Evolutionary conservation across 106 monocot genomes (phyloP).

Genomic region (Ottelia alismoides): DNA sequence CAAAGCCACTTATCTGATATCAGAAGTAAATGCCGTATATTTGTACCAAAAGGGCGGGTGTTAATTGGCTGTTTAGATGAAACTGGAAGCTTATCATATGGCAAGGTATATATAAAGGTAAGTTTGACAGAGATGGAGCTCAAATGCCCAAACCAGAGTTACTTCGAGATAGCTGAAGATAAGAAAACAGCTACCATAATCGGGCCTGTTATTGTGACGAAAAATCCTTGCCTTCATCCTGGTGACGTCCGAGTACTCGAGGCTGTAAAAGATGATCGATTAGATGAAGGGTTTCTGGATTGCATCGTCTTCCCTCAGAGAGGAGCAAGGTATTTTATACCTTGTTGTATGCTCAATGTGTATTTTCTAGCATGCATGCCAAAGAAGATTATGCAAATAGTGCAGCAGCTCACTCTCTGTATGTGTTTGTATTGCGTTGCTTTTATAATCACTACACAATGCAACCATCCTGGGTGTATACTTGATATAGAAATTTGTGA

Average conservation of each 20-base stretch:
- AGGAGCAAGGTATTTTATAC: conserved; percentile 53
- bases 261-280: conserved; percentile 43
- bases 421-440: no score
- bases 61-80: conserved; percentile 90
- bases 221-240: conserved; percentile 94
- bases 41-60: conserved; percentile 82
- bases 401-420: no score
- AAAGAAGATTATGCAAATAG: no score
- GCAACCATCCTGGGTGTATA: no score
- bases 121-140: conserved; percentile 60
- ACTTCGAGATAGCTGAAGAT: conserved; percentile 36
- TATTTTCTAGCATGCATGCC: background rate
- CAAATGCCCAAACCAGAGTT: conserved; percentile 17
- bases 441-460: no score
- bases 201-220: conserved; percentile 77
- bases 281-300: conserved; percentile 68
- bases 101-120: conserved; percentile 70
- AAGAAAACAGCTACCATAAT: conserved; percentile 41
- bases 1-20: conserved; percentile 60
- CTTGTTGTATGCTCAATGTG: background rate
- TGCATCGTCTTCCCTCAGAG: conserved; percentile 84
- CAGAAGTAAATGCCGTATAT: conserved; percentile 59
- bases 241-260: conserved; percentile 86
- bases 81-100: conserved; percentile 51
- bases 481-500: no score